A percentile compares a stretch with the other conserved stretches of the same genome.
These are phyloP conservation scores for Orbilia brochopaga DNA, from an alignment of 2,329 filamentous ascomycete species.

Conservation along the genomic window DNA sequence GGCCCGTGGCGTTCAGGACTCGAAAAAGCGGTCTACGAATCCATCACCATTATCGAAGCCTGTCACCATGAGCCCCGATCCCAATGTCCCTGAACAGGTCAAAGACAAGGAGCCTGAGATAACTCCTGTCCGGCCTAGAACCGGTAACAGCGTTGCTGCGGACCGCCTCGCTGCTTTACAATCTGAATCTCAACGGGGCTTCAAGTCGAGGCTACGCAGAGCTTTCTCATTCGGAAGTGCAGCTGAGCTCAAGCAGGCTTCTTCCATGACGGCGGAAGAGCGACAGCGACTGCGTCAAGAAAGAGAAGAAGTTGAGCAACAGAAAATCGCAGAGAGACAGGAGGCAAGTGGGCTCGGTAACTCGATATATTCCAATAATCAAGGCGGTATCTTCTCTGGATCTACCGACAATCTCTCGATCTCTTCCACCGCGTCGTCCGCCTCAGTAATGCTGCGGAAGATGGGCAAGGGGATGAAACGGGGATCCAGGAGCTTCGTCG, in stretches of 20 bases:
- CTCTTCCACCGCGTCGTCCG: conserved; percentile 85
- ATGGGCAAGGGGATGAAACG: conserved; percentile 99
- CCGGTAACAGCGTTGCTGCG: conserved; percentile 70
- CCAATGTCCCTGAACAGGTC: conserved; percentile 36
- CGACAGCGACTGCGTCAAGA: conserved; percentile 58
- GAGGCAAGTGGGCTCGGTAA: conserved; percentile 90
- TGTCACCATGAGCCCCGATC: conserved; percentile 67
- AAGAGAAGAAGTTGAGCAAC: conserved; percentile 80
- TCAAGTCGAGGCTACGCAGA: conserved; percentile 72
- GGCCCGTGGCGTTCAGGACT: conserved; percentile 64
- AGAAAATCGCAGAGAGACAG: conserved; percentile 86
- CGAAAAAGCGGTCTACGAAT: conserved; percentile 68
- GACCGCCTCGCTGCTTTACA: conserved; percentile 86
- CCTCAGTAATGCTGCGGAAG: conserved; percentile 93
- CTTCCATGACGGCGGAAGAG: conserved; percentile 60
- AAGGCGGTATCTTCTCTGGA: conserved; percentile 80
- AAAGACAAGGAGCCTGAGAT: conserved; percentile 49
- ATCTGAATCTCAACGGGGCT: conserved; percentile 53
- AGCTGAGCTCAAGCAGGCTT: conserved; percentile 81
- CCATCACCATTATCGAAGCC: conserved; percentile 78
- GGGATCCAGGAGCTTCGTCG: conserved; percentile 85
- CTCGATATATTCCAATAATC: conserved; percentile 82
- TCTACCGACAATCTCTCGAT: conserved; percentile 95
- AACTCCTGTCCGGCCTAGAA: conserved; percentile 30
- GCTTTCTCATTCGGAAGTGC: conserved; percentile 97